These are phyloP conservation scores for Yamadazyma sp. DNA, from an alignment of 1,139 yeast species.

Conservation along the genomic window DNA sequence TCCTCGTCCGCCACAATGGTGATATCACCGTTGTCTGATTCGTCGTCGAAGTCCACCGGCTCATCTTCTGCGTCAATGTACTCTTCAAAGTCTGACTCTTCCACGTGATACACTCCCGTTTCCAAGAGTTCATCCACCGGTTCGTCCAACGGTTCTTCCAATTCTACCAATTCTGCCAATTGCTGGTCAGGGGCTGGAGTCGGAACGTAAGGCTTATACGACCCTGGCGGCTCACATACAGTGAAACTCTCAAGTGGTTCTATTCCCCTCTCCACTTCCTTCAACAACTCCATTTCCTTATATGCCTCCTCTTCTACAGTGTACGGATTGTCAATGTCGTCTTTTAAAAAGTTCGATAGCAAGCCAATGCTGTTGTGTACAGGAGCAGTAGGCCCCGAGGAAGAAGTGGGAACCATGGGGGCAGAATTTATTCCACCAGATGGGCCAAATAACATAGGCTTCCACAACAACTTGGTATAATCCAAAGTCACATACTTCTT, in stretches of 20 bases:
- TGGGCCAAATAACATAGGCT: slow-evolving; percentile 79
- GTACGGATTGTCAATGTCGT: slow-evolving; percentile 63
- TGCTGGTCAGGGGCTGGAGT: background rate
- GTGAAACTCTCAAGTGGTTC: slow-evolving; percentile 1
- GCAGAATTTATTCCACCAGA: slow-evolving; percentile 75
- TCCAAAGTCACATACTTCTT: slow-evolving; percentile 57
- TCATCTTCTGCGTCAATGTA: slow-evolving; percentile 14
- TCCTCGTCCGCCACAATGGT: too few relatives aligned
- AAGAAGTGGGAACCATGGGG: slow-evolving; percentile 29
- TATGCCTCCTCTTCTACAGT: slow-evolving; percentile 54
- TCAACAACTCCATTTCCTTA: slow-evolving; percentile 39
- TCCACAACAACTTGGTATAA: slow-evolving; percentile 65
- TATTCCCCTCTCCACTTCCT: slow-evolving; percentile 29
- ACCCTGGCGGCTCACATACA: slow-evolving; percentile 1
- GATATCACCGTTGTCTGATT: too few relatives aligned
- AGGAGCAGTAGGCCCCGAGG: slow-evolving; percentile 4
- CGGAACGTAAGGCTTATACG: too few relatives aligned
- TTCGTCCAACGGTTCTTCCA: too few relatives aligned
- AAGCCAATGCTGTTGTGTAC: slow-evolving; percentile 52
- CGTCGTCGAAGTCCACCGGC: slow-evolving; percentile 11
- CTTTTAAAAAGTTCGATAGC: slow-evolving; percentile 57
- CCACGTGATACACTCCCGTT: too few relatives aligned
- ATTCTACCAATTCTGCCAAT: too few relatives aligned
- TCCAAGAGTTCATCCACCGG: too few relatives aligned
- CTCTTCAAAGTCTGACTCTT: slow-evolving; percentile 11